These are phyloP conservation scores for Pseudocercospora eumusae DNA, from an alignment of 2,329 filamentous ascomycete genomes.

Conservation along the genomic window DNA sequence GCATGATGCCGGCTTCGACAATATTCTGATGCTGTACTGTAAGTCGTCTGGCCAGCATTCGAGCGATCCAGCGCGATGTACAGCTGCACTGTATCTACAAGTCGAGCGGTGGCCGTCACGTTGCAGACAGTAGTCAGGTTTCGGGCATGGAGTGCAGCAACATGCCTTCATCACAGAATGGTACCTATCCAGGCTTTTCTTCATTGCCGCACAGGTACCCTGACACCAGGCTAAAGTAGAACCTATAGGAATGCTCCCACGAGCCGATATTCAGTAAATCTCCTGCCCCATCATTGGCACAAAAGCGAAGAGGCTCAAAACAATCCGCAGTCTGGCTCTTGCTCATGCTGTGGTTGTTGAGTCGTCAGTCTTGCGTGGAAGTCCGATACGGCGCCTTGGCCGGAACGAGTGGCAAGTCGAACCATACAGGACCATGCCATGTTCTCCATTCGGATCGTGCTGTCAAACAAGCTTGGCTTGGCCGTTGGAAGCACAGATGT, in stretches of 20 bases:
- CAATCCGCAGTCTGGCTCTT: background rate
- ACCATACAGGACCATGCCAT: background rate
- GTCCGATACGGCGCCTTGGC: background rate
- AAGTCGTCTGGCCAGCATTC: background rate
- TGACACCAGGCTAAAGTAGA: background rate
- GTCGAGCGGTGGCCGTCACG: no score
- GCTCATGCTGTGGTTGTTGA: background rate
- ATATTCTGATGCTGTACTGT: background rate
- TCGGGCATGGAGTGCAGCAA: no score
- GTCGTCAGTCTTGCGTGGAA: conserved; percentile 3
- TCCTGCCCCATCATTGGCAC: background rate
- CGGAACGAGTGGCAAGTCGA: background rate
- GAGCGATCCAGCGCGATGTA: no score
- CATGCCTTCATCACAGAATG: no score
- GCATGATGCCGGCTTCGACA: background rate
- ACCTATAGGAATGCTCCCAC: background rate
- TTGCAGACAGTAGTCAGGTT: no score
- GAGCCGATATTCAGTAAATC: background rate
- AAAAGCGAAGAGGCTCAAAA: background rate
- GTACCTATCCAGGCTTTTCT: no score
- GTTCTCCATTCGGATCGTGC: background rate
- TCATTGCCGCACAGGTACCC: no score
- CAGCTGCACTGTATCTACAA: no score
- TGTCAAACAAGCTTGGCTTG: background rate
- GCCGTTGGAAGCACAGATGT: background rate